Conservation (phyloP, 805 yeast genomes). For the Saccharomycopsis javanensis region DNA sequence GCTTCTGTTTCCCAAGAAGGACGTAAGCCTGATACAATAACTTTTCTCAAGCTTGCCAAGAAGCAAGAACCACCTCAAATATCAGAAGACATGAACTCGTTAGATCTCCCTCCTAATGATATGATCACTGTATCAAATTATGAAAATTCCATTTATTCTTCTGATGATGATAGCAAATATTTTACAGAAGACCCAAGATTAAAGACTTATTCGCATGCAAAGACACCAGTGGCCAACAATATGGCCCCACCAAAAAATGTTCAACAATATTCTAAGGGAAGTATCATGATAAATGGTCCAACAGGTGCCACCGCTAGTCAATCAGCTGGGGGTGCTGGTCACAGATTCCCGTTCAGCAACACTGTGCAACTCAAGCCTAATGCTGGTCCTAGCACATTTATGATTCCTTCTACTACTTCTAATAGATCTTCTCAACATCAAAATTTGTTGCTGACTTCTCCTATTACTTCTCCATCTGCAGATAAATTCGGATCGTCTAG, state of each 20-base stretch:
- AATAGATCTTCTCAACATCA: conserved; percentile 11
- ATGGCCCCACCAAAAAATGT: not conserved
- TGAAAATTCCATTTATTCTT: conserved; percentile 12
- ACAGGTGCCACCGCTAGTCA: not conserved
- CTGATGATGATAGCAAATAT: conserved; percentile 7
- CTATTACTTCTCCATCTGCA: not conserved
- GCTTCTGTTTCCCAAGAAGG: not conserved
- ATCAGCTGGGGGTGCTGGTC: not conserved
- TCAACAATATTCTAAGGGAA: not conserved
- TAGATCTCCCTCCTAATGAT: conserved; percentile 16
- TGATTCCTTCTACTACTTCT: not conserved
- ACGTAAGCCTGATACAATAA: not conserved
- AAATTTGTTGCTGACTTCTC: conserved; percentile 4
- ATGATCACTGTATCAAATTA: conserved; percentile 17
- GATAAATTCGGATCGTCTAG: conserved; percentile 3
- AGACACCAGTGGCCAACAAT: not conserved
- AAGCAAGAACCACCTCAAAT: not conserved
- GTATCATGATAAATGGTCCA: not conserved
- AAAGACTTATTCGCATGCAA: not conserved
- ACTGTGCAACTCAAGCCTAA: not conserved
- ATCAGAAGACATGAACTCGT: conserved; percentile 5
- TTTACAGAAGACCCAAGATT: not conserved
- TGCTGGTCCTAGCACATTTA: not conserved
- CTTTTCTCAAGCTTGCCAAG: not conserved
- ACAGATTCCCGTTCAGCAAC: not conserved